phyloP scores from a whole-genome alignment of 176 grass and related monocot species.

The Calamus simplicifolius region DNA sequence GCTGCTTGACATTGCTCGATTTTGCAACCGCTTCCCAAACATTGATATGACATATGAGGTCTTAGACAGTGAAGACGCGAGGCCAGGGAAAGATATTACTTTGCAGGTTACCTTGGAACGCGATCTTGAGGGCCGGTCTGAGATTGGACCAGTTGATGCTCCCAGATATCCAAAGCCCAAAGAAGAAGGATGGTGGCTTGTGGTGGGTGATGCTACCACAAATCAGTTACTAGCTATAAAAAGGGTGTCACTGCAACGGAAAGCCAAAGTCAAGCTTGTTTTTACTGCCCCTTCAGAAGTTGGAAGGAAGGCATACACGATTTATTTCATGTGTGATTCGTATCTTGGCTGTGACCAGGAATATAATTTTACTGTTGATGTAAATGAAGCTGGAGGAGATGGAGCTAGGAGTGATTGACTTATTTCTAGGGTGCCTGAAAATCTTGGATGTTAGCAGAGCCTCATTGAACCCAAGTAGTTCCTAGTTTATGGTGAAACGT shows the following conservation, averaged over 20 bases:
- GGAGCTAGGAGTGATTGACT: slow-evolving; percentile 1
- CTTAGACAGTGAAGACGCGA: slow-evolving; percentile 52
- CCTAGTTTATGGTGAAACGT: too few species aligned
- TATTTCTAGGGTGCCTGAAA: neutral
- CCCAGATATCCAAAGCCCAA: slow-evolving; percentile 76
- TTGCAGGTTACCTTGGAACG: slow-evolving; percentile 81
- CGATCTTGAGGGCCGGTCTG: slow-evolving; percentile 42
- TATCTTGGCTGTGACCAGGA: slow-evolving; percentile 94
- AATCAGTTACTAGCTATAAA: slow-evolving; percentile 90
- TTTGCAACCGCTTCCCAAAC: slow-evolving; percentile 85
- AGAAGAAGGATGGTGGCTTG: slow-evolving; percentile 97
- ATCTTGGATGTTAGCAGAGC: too few species aligned
- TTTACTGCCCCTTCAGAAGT: slow-evolving; percentile 49
- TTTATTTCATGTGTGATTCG: slow-evolving; percentile 94
- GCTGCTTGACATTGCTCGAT: slow-evolving; percentile 60
- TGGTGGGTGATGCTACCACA: slow-evolving; percentile 33
- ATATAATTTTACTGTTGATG: slow-evolving; percentile 59
- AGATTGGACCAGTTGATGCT: slow-evolving; percentile 78
- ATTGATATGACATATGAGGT: slow-evolving; percentile 91
- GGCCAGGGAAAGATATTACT: slow-evolving; percentile 52
- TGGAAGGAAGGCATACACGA: slow-evolving; percentile 59
- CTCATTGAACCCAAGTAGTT: too few species aligned
- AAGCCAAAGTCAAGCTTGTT: slow-evolving; percentile 64
- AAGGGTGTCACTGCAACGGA: slow-evolving; percentile 65
- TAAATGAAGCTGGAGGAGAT: slow-evolving; percentile 55